Evolutionary conservation across 129 eudicot genomes (phyloP).

Genomic region (Flaveria trinervia): DNA sequence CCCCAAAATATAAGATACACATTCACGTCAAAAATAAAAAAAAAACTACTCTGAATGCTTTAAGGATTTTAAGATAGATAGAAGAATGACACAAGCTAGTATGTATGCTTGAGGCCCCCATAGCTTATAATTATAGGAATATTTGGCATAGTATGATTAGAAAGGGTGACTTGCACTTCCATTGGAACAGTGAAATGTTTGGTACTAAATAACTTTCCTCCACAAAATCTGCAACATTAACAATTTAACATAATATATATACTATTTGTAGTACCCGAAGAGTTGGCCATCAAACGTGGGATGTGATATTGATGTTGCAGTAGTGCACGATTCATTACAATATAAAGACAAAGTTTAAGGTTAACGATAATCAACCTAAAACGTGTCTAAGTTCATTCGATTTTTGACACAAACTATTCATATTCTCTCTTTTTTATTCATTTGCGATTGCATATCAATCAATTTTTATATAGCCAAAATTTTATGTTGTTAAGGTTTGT

Average conservation of each 20-base stretch:
- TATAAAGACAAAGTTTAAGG: slow-evolving; percentile 10
- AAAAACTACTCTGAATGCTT: too few relatives aligned
- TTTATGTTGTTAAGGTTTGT: neutral
- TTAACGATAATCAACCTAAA: neutral
- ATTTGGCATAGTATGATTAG: slow-evolving; percentile 27
- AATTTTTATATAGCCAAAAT: neutral
- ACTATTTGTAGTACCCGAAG: slow-evolving; percentile 13
- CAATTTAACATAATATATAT: slow-evolving; percentile 4
- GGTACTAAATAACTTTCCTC: slow-evolving; percentile 29
- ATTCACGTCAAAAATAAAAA: too few relatives aligned
- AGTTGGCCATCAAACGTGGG: slow-evolving; percentile 30
- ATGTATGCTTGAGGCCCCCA: slow-evolving; percentile 18
- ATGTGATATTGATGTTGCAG: slow-evolving; percentile 26
- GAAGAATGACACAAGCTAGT: neutral
- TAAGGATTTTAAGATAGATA: neutral
- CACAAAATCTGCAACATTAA: slow-evolving; percentile 30
- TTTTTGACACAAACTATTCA: neutral
- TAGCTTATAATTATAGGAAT: slow-evolving; percentile 11
- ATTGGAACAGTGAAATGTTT: slow-evolving; percentile 27
- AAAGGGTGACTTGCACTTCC: slow-evolving; percentile 30
- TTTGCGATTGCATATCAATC: neutral
- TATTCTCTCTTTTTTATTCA: too few relatives aligned
- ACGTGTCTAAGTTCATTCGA: neutral
- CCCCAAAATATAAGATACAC: too few relatives aligned
- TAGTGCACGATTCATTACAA: slow-evolving; percentile 12